Evolutionary conservation across 2,329 filamentous ascomycete species (phyloP).

Genomic region (Talaromyces sp.): DNA sequence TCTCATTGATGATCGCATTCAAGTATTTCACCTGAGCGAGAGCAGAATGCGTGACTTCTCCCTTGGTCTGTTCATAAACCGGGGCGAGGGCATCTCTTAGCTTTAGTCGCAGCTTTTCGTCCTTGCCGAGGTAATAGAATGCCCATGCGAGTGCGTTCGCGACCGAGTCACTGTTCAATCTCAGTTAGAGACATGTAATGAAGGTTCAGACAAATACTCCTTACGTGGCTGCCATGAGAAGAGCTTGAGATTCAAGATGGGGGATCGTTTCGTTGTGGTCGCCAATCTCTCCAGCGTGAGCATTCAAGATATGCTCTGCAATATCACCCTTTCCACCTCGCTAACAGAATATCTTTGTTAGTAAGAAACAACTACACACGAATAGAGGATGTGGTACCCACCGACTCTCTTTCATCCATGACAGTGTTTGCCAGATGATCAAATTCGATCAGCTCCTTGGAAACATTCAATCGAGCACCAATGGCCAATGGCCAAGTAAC

Average conservation of each 20-base stretch:
- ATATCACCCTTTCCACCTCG: not conserved
- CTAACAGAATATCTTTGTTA: not conserved
- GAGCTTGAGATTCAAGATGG: not conserved
- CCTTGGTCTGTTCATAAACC: not conserved
- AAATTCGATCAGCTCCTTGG: not conserved
- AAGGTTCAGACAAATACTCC: not conserved
- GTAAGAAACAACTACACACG: not conserved
- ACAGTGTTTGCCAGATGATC: not conserved
- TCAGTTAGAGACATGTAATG: not conserved
- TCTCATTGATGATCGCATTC: slow-evolving; percentile 27
- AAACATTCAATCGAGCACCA: not conserved
- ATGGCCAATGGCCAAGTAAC: not conserved
- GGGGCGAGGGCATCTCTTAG: not conserved
- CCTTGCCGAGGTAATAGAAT: not conserved
- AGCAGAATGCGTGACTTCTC: not conserved
- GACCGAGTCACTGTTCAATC: not conserved
- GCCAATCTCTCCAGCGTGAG: not conserved
- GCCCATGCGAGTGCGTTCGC: not conserved
- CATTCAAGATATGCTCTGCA: not conserved
- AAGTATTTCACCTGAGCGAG: slow-evolving; percentile 14
- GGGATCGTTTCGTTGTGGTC: not conserved
- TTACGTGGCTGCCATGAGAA: not conserved
- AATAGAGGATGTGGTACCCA: not conserved
- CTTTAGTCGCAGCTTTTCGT: not conserved
- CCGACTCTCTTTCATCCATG: not conserved